Percentiles rank a stretch among this genome's conserved stretches.
Conservation (phyloP, 441 rosid species). For the Pelargonium fulgidum region DNA sequence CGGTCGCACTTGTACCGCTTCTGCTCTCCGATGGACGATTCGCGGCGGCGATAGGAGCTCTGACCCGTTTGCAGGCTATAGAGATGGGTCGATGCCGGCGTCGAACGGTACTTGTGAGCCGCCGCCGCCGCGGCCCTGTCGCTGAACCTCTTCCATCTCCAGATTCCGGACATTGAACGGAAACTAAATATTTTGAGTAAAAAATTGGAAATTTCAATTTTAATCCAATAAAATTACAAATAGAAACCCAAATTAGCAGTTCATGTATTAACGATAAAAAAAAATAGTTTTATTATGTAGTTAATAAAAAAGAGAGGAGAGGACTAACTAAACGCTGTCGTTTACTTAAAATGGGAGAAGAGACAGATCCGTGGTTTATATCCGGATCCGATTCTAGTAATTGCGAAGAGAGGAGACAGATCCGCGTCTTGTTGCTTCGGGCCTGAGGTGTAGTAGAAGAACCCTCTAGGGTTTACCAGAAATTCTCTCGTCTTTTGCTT, state of each 20-base stretch:
- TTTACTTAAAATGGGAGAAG: no score
- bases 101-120: constrained; percentile 11
- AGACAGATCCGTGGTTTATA: background rate
- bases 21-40: constrained; percentile 39
- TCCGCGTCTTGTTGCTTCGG: background rate
- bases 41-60: constrained; percentile 38
- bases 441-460: background rate
- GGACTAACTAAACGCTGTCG: background rate
- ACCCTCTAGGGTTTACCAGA: constrained; percentile 4
- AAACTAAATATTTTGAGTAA: no score
- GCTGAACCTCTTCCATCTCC: constrained; percentile 61
- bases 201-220: background rate
- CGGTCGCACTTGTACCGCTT: constrained; percentile 69
- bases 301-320: no score
- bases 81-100: constrained; percentile 28
- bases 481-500: background rate
- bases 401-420: background rate
- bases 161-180: constrained; percentile 47
- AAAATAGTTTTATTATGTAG: no score
- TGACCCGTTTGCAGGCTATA: constrained; percentile 32
- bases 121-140: constrained; percentile 25
- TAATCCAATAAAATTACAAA: no score
- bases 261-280: no score
- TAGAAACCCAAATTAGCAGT: no score
- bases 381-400: background rate